Conservation (phyloP, 2,329 filamentous ascomycete genomes). For the Rhynchosporium agropyri region DNA sequence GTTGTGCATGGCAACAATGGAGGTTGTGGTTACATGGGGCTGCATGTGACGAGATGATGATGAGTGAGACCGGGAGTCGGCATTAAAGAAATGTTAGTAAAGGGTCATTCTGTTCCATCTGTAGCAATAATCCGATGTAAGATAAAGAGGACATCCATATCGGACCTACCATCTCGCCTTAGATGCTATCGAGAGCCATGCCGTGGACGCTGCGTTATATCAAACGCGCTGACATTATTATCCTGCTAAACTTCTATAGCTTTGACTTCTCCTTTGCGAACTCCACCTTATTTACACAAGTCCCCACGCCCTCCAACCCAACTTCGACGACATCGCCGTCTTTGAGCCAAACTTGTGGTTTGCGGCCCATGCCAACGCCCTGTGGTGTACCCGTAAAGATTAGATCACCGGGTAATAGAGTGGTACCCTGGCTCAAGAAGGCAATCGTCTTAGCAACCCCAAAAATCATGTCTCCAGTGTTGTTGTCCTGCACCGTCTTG, state of each 20-base stretch:
- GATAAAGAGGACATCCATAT: too few species aligned
- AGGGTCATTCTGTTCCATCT: neutral
- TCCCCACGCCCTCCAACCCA: constrained; percentile 65
- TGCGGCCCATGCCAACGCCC: constrained; percentile 71
- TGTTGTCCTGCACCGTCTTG: constrained; percentile 56
- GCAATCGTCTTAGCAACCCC: constrained; percentile 60
- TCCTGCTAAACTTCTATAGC: constrained; percentile 25
- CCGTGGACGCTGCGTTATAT: too few species aligned
- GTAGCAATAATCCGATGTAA: neutral
- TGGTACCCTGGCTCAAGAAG: constrained; percentile 63
- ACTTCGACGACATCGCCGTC: constrained; percentile 73
- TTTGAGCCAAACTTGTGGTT: constrained; percentile 68
- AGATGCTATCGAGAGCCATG: too few species aligned
- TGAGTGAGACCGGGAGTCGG: neutral
- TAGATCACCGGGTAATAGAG: constrained; percentile 63
- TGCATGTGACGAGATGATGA: neutral
- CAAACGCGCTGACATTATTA: neutral
- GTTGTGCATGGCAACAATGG: neutral
- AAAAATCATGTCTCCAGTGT: constrained; percentile 66
- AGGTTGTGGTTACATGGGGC: neutral
- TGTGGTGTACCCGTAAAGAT: constrained; percentile 71
- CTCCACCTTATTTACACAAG: constrained; percentile 56
- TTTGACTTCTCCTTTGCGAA: constrained; percentile 46
- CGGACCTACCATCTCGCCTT: too few species aligned
- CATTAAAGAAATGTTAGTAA: too few species aligned